Conservation (phyloP, 192 early-diverging fungal genomes). For the Spizellomyces punctatus region DNA sequence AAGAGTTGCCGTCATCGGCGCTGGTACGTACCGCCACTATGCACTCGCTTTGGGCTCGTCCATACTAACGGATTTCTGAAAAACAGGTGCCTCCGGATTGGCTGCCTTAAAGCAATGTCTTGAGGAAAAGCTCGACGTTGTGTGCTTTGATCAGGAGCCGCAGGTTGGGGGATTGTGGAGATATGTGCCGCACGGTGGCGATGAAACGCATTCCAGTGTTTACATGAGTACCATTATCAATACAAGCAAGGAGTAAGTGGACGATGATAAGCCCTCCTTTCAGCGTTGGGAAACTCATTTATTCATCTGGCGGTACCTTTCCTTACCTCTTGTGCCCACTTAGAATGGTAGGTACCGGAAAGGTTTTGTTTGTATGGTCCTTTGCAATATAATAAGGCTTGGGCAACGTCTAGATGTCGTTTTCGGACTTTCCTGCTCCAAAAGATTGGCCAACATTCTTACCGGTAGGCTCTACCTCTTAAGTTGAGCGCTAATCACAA, state of each 20-base stretch:
- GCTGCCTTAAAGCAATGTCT: conserved; percentile 59
- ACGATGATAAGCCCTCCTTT: background rate
- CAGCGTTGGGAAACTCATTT: background rate
- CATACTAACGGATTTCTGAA: background rate
- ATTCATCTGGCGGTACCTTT: background rate
- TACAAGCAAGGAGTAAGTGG: conserved; percentile 51
- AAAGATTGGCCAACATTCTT: conserved; percentile 62
- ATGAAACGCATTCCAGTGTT: conserved; percentile 55
- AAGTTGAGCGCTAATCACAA: too few relatives aligned
- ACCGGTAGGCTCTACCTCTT: conserved; percentile 12
- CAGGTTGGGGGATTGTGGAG: conserved; percentile 60
- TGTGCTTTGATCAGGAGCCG: conserved; percentile 58
- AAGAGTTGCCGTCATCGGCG: conserved; percentile 27
- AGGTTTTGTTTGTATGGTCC: background rate
- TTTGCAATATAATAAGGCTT: background rate
- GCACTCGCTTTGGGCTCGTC: background rate
- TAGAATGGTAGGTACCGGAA: background rate
- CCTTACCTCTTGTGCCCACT: background rate
- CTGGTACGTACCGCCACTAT: conserved; percentile 3
- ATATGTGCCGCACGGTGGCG: conserved; percentile 45
- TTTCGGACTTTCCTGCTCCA: conserved; percentile 64
- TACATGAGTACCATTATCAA: conserved; percentile 62
- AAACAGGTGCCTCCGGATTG: conserved; percentile 54
- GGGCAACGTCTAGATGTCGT: conserved; percentile 36
- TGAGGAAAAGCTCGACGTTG: conserved; percentile 51